These are phyloP conservation scores for Nigrospora oryzae DNA, from an alignment of 2,329 filamentous ascomycete species.

Conservation along the genomic window DNA sequence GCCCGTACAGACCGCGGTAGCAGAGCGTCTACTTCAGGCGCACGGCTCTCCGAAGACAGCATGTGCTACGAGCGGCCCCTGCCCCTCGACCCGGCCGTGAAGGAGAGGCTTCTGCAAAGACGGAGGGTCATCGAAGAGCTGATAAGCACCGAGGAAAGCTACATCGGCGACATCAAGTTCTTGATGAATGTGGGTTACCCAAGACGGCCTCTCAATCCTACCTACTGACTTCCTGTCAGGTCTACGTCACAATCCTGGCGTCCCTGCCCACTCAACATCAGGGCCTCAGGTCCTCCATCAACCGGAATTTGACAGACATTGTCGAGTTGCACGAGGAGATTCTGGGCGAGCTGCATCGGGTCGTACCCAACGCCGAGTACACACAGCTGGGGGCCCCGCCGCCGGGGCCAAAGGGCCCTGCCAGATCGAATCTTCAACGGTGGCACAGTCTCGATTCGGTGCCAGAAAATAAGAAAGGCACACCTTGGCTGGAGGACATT, in stretches of 20 bases:
- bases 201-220: neutral
- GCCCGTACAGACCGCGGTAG: slow-evolving; percentile 56
- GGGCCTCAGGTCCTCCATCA: slow-evolving; percentile 63
- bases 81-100: slow-evolving; percentile 57
- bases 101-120: slow-evolving; percentile 64
- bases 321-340: slow-evolving; percentile 78
- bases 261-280: slow-evolving; percentile 59
- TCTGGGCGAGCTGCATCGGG: slow-evolving; percentile 62
- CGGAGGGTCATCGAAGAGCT: slow-evolving; percentile 78
- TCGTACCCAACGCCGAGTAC: slow-evolving; percentile 61
- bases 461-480: slow-evolving; percentile 28
- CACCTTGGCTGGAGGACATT: slow-evolving; percentile 33
- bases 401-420: slow-evolving; percentile 9
- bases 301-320: slow-evolving; percentile 71
- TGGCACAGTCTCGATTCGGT: slow-evolving; percentile 41
- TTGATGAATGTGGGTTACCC: slow-evolving; percentile 63
- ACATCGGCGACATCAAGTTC: slow-evolving; percentile 80
- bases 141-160: slow-evolving; percentile 77
- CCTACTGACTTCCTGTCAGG: slow-evolving; percentile 32
- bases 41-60: slow-evolving; percentile 59
- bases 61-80: slow-evolving; percentile 46
- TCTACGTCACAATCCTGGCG: slow-evolving; percentile 67
- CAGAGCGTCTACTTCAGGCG: slow-evolving; percentile 48
- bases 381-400: slow-evolving; percentile 30
- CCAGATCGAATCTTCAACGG: slow-evolving; percentile 27